Conservation (phyloP, 139 green algal genomes). For the Zygnema circumcarinatum region DNA sequence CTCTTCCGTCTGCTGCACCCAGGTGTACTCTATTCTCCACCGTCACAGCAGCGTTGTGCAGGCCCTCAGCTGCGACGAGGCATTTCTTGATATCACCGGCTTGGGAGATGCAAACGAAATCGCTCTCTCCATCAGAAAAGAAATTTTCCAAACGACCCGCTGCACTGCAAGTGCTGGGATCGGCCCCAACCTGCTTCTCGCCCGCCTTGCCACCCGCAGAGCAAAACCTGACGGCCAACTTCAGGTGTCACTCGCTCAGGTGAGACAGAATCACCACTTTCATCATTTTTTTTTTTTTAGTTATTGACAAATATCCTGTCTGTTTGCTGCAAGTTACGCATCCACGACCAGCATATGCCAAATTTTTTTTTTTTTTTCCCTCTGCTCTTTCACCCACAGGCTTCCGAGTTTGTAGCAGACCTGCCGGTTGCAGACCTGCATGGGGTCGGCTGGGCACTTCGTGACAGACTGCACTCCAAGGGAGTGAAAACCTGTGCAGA, state of each 20-base stretch:
- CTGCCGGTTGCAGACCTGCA: conserved; percentile 79
- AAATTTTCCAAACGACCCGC: conserved; percentile 48
- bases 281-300: neutral
- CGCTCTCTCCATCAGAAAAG: conserved; percentile 63
- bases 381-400: conserved; percentile 18
- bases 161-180: conserved; percentile 80
- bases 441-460: conserved; percentile 82
- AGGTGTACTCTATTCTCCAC: conserved; percentile 88
- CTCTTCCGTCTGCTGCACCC: too few species aligned
- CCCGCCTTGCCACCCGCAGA: conserved; percentile 77
- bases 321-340: too few species aligned
- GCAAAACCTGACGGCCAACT: conserved; percentile 87
- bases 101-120: conserved; percentile 67
- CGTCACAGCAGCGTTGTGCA: conserved; percentile 60
- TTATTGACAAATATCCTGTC: too few species aligned
- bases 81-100: conserved; percentile 89
- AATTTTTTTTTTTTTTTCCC: too few species aligned
- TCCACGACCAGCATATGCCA: too few species aligned
- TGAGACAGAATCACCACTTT: too few species aligned
- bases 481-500: conserved; percentile 56
- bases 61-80: conserved; percentile 92
- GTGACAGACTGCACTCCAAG: conserved; percentile 69
- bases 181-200: conserved; percentile 80
- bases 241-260: conserved; percentile 55
- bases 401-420: conserved; percentile 64